Percentiles rank a stretch among this genome's conserved stretches.
Conservation (phyloP, 352 stramenopile genomes). For the Phytophthora agathidicida region DNA sequence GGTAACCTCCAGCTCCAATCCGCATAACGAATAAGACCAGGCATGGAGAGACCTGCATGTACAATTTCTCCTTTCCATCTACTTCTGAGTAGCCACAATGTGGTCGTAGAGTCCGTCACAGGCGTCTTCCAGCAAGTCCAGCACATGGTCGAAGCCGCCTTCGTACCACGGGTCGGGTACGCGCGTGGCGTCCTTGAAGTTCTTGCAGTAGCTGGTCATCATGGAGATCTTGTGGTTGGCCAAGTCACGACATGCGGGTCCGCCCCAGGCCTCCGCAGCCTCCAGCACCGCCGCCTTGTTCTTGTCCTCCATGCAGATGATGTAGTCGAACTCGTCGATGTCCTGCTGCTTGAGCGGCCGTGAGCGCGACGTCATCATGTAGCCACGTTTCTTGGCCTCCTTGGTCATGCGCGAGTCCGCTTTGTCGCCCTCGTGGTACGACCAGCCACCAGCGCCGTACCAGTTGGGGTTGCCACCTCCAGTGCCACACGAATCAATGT, state of each 20-base stretch:
- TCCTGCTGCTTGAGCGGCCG: slow-evolving; percentile 75
- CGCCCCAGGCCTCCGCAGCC: slow-evolving; percentile 84
- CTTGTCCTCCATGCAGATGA: slow-evolving; percentile 91
- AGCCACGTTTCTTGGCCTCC: slow-evolving; percentile 85
- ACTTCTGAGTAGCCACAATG: slow-evolving; percentile 35
- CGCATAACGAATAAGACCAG: slow-evolving; percentile 10
- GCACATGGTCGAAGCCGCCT: slow-evolving; percentile 90
- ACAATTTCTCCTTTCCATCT: slow-evolving; percentile 7
- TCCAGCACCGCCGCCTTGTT: slow-evolving; percentile 86
- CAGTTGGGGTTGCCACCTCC: slow-evolving; percentile 80
- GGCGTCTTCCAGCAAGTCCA: slow-evolving; percentile 90
- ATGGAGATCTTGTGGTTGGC: slow-evolving; percentile 76
- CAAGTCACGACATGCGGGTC: slow-evolving; percentile 47
- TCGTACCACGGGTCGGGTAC: slow-evolving; percentile 89
- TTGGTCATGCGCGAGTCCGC: slow-evolving; percentile 86
- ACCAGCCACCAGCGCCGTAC: slow-evolving; percentile 81
- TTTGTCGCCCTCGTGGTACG: slow-evolving; percentile 88
- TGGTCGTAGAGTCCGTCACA: slow-evolving; percentile 79
- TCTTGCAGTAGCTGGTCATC: slow-evolving; percentile 87
- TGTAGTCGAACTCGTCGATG: slow-evolving; percentile 86
- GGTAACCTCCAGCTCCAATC: slow-evolving; percentile 29
- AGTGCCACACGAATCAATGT: slow-evolving; percentile 88
- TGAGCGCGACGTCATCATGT: slow-evolving; percentile 79
- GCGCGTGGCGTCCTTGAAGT: slow-evolving; percentile 57
- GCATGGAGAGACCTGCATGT: slow-evolving; percentile 1